These are phyloP conservation scores for Nidularia pulvinata DNA, from an alignment of 768 basidiomycete genomes.

Conservation along the genomic window DNA sequence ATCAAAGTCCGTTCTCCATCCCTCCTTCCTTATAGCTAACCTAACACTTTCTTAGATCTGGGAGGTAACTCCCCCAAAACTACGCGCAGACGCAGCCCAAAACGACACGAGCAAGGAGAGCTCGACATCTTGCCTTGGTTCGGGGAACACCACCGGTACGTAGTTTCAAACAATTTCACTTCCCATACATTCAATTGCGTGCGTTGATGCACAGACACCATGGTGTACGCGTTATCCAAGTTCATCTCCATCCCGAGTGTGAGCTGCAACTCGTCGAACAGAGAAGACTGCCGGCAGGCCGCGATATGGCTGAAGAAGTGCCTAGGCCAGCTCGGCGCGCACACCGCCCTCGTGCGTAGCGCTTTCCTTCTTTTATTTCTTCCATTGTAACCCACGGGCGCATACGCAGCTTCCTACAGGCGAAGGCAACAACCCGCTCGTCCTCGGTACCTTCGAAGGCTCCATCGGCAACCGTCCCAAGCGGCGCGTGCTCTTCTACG, in stretches of 20 bases:
- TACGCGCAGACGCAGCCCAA: constrained; percentile 12
- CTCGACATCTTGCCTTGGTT: constrained; percentile 12
- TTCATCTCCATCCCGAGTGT: constrained; percentile 90
- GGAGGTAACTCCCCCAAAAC: constrained; percentile 39
- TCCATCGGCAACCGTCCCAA: constrained; percentile 55
- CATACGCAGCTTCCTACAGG: constrained; percentile 82
- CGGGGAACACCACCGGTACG: constrained; percentile 20
- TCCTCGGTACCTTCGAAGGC: constrained; percentile 86
- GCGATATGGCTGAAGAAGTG: constrained; percentile 93
- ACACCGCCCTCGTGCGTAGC: constrained; percentile 68
- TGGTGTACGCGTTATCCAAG: constrained; percentile 79
- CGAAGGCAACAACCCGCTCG: constrained; percentile 82
- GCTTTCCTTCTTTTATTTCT: too few relatives aligned
- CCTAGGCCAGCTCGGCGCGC: constrained; percentile 85
- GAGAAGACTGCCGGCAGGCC: constrained; percentile 91
- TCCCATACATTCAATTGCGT: too few relatives aligned
- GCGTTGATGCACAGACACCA: too few relatives aligned
- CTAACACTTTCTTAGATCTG: constrained; percentile 39
- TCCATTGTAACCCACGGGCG: too few relatives aligned
- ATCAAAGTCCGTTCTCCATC: constrained; percentile 56
- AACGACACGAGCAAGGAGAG: constrained; percentile 11
- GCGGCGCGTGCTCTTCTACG: constrained; percentile 88
- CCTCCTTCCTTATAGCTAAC: background rate
- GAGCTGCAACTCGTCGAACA: constrained; percentile 62
- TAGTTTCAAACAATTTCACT: too few relatives aligned